phyloP scores from a whole-genome alignment of 108 stramenopile genomes.

The Skeletonema grethae region DNA sequence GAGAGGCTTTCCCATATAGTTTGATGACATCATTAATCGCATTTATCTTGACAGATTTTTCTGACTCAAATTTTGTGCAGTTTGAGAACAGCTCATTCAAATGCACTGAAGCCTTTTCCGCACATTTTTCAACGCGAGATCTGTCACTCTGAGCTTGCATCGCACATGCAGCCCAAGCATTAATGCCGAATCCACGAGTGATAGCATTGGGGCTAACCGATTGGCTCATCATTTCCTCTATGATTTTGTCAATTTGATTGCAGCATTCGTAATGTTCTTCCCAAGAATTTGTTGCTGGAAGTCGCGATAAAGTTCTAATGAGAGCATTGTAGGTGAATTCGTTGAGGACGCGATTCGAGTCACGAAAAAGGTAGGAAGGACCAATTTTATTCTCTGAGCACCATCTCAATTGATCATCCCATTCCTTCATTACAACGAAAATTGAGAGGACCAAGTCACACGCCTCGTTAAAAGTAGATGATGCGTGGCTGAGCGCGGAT shows the following conservation, averaged over 20 bases:
- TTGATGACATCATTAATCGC: conserved; percentile 28
- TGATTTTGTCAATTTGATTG: conserved; percentile 33
- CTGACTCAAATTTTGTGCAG: conserved; percentile 1
- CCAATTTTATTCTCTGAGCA: conserved; percentile 10
- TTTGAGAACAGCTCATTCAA: conserved; percentile 16
- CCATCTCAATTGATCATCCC: conserved; percentile 42
- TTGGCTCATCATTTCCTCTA: conserved; percentile 15
- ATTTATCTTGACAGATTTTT: conserved; percentile 9
- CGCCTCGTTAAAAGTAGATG: conserved; percentile 22
- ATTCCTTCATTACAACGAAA: conserved; percentile 22
- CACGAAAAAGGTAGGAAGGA: conserved; percentile 1
- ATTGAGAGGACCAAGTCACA: conserved; percentile 20
- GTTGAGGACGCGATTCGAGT: conserved; percentile 15
- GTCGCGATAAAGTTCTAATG: conserved; percentile 19
- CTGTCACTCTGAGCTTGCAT: conserved; percentile 13
- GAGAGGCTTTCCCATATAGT: conserved; percentile 27
- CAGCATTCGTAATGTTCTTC: conserved; percentile 38
- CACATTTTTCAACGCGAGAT: conserved; percentile 13
- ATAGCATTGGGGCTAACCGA: conserved; percentile 16
- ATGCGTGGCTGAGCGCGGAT: background rate
- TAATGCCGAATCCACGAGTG: conserved; percentile 13
- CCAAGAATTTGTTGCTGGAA: conserved; percentile 27
- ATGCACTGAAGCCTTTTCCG: conserved; percentile 24
- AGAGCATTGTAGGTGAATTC: conserved; percentile 30
- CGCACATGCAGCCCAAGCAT: conserved; percentile 26